Percentiles rank a stretch among this genome's conserved stretches.
phyloP scores from a whole-genome alignment of 164 flowering plant genomes.

The Malania oleifera region DNA sequence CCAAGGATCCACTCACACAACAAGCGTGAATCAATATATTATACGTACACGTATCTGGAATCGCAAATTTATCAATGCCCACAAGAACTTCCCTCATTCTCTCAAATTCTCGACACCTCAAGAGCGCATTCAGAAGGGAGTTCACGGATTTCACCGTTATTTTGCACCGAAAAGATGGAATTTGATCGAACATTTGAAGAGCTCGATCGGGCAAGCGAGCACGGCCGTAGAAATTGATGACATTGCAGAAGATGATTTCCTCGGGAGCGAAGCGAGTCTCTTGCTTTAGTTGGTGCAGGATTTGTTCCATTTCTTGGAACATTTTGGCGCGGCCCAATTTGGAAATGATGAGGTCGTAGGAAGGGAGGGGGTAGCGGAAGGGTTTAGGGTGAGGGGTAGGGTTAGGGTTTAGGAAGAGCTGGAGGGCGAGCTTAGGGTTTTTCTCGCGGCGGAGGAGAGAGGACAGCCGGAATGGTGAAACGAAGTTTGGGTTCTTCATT shows the following conservation, averaged over 20 bases:
- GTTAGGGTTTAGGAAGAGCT: slow-evolving; percentile 60
- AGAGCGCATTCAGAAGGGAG: slow-evolving; percentile 43
- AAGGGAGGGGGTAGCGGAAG: slow-evolving; percentile 47
- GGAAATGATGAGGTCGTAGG: slow-evolving; percentile 73
- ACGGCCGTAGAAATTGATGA: slow-evolving; percentile 54
- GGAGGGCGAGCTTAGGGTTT: slow-evolving; percentile 49
- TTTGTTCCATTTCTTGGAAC: slow-evolving; percentile 59
- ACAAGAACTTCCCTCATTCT: slow-evolving; percentile 34
- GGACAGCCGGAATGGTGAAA: slow-evolving; percentile 59
- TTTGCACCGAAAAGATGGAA: slow-evolving; percentile 47
- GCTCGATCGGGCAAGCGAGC: slow-evolving; percentile 43
- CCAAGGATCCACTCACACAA: slow-evolving; percentile 23
- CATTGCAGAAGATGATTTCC: slow-evolving; percentile 59
- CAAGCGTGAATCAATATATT: slow-evolving; percentile 63
- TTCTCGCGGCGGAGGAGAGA: slow-evolving; percentile 61
- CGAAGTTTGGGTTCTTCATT: slow-evolving; percentile 13
- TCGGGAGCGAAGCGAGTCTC: slow-evolving; percentile 45
- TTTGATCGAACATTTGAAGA: slow-evolving; percentile 36
- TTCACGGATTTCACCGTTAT: slow-evolving; percentile 56
- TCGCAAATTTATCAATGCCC: slow-evolving; percentile 20
- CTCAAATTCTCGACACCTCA: slow-evolving; percentile 40
- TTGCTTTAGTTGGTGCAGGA: slow-evolving; percentile 43
- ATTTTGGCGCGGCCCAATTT: slow-evolving; percentile 74
- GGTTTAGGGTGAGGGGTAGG: slow-evolving; percentile 38
- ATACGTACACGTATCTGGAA: slow-evolving; percentile 64